Percentiles rank a stretch among this genome's conserved stretches.
phyloP scores from a whole-genome alignment of 2,329 filamentous ascomycete species.

The Trichocomaceae sp. region DNA sequence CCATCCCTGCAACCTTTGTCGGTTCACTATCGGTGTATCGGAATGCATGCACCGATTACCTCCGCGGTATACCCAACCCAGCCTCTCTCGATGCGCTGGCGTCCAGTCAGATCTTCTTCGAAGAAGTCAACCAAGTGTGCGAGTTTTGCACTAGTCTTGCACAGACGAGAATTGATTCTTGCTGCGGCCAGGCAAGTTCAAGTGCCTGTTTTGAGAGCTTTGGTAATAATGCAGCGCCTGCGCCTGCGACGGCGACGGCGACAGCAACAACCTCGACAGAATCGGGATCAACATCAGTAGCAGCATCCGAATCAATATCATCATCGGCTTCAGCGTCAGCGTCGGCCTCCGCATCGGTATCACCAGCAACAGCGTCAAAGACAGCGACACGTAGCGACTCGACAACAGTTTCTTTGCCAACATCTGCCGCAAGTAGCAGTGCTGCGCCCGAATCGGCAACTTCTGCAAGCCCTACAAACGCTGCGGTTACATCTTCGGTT shows the following conservation, averaged over 20 bases:
- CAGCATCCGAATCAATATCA: no score
- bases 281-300: no score
- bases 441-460: neutral
- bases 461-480: neutral
- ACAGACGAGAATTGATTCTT: slow-evolving; percentile 2
- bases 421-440: neutral
- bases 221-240: neutral
- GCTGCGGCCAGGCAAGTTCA: slow-evolving; percentile 6
- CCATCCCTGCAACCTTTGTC: neutral
- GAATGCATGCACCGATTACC: slow-evolving; percentile 1
- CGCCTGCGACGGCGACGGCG: neutral
- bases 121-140: slow-evolving; percentile 4
- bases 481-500: neutral
- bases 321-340: neutral
- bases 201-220: slow-evolving; percentile 8
- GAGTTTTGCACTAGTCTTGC: slow-evolving; percentile 4
- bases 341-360: neutral
- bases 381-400: neutral
- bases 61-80: neutral
- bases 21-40: neutral
- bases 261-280: no score
- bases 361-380: no score
- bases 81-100: neutral
- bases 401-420: neutral
- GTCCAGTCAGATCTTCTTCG: slow-evolving; percentile 1